Evolutionary conservation across 2,329 filamentous ascomycete species (phyloP), one percentile per base, ranked within the genome.

Genomic region (Macrophomina tecta): DNA sequence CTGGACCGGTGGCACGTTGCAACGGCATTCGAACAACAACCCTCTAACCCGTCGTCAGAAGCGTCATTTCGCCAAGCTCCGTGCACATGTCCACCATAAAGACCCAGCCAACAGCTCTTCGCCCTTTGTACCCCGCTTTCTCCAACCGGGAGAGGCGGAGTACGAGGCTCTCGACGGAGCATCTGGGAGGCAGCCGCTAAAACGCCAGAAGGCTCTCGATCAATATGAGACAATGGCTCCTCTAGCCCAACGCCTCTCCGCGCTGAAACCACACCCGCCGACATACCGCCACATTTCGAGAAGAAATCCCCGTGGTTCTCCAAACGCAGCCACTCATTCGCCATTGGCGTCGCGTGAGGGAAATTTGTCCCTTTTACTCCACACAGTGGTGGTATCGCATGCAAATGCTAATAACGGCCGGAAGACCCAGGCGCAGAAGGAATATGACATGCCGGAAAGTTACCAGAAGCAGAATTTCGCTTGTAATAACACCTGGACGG

Each of bases 1-100:
- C 65, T 84, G 82, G 82, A 84, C 81, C 0, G 82, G 82, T 34
- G 82, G 82, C 4, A 77, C 76, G 34, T 70, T 81, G 38, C 79
- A 78, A 68, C 75, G 78, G 12, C 71, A 74, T 60, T 76, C 73
- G 34, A 77, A 76, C 56, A 76, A 75, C 36, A 74, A 75, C n/a
- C 38, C 30, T 6, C 45, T 66, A 67, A 78, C 76, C 4, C 76
- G 80, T 66, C 78, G 76, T 68, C 82, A 84, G 70, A 83, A 78
- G 70, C 78, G 80, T 18, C 78, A 83, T 69, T 84, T 84, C 67
- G 82, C 81, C 5, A 79, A 75, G 69, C 75, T 73, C 18, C 77
- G 80, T 34, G 72, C 73, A 7, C 71, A 73, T 46, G 69, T 75
- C n/a, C 74, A 75, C 56, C 72, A 74, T 65, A 67, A 64, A 16